phyloP scores from a whole-genome alignment of 176 grass and related monocot species.

The Ensete ventricosum region DNA sequence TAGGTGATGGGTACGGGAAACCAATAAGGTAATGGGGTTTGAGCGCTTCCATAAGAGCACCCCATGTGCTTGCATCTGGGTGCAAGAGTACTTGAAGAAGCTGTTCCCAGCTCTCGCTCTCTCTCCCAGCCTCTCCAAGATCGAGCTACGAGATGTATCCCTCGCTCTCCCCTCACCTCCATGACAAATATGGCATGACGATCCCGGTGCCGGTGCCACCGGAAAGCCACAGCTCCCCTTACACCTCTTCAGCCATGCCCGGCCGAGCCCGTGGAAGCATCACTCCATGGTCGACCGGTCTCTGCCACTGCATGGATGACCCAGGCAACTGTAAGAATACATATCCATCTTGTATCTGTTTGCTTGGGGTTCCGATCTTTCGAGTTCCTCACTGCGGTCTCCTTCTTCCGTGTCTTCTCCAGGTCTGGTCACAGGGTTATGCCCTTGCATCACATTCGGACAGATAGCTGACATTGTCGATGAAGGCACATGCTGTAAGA shows the following conservation, averaged over 20 bases:
- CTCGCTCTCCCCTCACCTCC: too few species aligned
- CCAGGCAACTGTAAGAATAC: conserved; percentile 70
- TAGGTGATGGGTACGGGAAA: too few species aligned
- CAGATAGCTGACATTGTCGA: conserved; percentile 87
- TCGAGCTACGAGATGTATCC: too few species aligned
- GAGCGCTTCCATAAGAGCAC: too few species aligned
- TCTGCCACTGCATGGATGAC: conserved; percentile 97
- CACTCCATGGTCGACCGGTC: conserved; percentile 70
- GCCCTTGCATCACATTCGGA: conserved; percentile 88
- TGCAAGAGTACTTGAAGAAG: too few species aligned
- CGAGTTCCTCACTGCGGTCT: background rate
- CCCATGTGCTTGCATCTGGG: too few species aligned
- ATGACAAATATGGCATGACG: too few species aligned
- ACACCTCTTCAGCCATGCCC: background rate
- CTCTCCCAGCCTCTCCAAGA: too few species aligned
- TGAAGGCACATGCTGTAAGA: conserved; percentile 65
- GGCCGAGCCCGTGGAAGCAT: conserved; percentile 20
- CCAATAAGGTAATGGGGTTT: too few species aligned
- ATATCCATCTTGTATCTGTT: background rate
- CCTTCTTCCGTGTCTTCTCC: background rate
- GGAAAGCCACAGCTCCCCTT: background rate
- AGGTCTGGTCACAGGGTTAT: conserved; percentile 76
- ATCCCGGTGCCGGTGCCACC: too few species aligned
- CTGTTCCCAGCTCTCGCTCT: too few species aligned
- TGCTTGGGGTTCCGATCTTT: background rate